Percentiles rank a stretch among this genome's conserved stretches.
phyloP scores from a whole-genome alignment of 371 early-diverging fungal species.

The Apophysomyces ossiformis region DNA sequence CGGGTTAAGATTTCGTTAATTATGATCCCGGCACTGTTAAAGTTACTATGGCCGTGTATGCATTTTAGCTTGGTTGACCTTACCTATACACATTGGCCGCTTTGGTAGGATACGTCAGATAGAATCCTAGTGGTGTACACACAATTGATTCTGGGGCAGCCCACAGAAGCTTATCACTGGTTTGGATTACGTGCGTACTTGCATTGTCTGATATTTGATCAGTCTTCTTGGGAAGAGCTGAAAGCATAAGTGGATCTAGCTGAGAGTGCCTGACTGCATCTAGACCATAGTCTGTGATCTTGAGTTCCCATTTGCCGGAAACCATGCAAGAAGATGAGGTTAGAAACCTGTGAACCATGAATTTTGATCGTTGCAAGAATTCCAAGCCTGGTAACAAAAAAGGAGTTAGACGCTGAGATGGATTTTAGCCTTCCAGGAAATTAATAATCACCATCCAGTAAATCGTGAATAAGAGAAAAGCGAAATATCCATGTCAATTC shows the following conservation, averaged over 20 bases:
- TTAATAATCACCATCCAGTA: constrained; percentile 33
- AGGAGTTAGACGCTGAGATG: background rate
- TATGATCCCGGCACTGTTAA: constrained; percentile 45
- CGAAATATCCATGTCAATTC: constrained; percentile 57
- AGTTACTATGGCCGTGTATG: background rate
- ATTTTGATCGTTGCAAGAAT: constrained; percentile 56
- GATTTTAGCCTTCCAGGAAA: background rate
- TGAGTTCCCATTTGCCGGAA: constrained; percentile 56
- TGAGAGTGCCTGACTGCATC: constrained; percentile 32
- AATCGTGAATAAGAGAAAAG: constrained; percentile 55
- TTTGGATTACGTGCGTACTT: constrained; percentile 1
- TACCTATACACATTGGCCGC: constrained; percentile 50
- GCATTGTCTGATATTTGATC: background rate
- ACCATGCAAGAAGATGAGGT: constrained; percentile 53
- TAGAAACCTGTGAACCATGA: constrained; percentile 47
- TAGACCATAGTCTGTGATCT: constrained; percentile 56
- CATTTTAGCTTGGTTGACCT: background rate
- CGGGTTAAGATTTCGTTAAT: constrained; percentile 57
- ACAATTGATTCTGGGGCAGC: constrained; percentile 52
- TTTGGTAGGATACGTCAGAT: constrained; percentile 39
- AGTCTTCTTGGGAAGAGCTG: constrained; percentile 18
- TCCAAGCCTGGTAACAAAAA: constrained; percentile 39
- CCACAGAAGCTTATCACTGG: constrained; percentile 39
- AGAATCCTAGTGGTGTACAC: constrained; percentile 24
- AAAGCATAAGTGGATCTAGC: constrained; percentile 21